Evolutionary conservation across 2,329 filamentous ascomycete species (phyloP), one percentile per base, ranked within the genome.

Genomic region (Scopulariopsis brevicaulis): DNA sequence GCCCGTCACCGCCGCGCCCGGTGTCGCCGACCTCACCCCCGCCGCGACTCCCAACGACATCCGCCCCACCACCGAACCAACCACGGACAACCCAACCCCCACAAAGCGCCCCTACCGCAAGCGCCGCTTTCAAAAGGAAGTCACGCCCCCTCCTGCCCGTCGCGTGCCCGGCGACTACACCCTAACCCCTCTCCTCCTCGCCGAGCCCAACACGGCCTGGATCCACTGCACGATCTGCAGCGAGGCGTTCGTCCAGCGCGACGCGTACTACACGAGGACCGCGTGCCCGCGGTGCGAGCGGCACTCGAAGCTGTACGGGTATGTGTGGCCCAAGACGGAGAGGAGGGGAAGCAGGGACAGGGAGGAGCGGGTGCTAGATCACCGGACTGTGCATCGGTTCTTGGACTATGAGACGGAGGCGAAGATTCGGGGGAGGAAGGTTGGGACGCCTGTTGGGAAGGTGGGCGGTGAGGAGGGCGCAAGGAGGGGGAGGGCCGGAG

Each of bases 281-380:
- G 87, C 90, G 18, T 99, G 94, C 69, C 92, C 90, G 4, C 84
- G 94, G 7, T 99, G 94, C 70, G 94, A 99, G 73, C 83, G 94
- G 0, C 94, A 99, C 68, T 95, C 89, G 18, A 97, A 96, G 74
- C 75, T 99, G 0, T 99, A 97, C 68, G 95, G 95, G 0, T 96
- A 89, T 67, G 79, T 87, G 59, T 99, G 94, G 94, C 94, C 94
- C 6, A 96, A 99, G 75, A 97, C 94, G 0, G 88, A 96, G 60
- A 87, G 80, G 61, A 84, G 87, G 28, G 89, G 89, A 0, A 83
- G 83, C 18, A 71, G 81, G 22, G 94, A 97, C 67, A 84, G n/a
- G n/a, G n/a, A 87, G 63, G 80, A 85, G 67, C 73, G 84, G 11
- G 76, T 96, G 1, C 77, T 94, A 60, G 93, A 97, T 67, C 92